Evolutionary conservation across 805 yeast genomes (phyloP).

Genomic region (Ascoidea rubescens): DNA sequence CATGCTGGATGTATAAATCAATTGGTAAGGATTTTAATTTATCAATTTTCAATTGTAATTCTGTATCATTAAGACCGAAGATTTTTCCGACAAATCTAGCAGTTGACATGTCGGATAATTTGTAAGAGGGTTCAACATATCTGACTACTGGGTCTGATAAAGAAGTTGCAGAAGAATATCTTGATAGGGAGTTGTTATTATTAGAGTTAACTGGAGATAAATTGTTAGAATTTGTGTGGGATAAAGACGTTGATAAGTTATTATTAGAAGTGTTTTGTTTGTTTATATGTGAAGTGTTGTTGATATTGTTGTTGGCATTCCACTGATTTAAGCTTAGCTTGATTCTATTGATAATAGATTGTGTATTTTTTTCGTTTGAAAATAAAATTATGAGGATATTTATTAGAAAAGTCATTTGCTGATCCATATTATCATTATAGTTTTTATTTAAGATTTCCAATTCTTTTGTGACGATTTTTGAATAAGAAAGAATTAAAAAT

Average conservation of each 20-base stretch:
- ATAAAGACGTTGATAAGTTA: slow-evolving; percentile 1
- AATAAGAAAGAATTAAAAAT: slow-evolving; percentile 6
- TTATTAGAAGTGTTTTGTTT: slow-evolving; percentile 8
- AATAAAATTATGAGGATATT: slow-evolving; percentile 9
- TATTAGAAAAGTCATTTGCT: slow-evolving; percentile 12
- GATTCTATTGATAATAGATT: neutral
- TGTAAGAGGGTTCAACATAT: slow-evolving; percentile 34
- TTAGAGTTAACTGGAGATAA: neutral
- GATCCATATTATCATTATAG: slow-evolving; percentile 7
- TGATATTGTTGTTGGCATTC: slow-evolving; percentile 21
- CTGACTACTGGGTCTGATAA: slow-evolving; percentile 7
- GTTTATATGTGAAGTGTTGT: slow-evolving; percentile 13
- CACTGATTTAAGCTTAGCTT: slow-evolving; percentile 17
- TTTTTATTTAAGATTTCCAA: no score
- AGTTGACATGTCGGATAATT: slow-evolving; percentile 39
- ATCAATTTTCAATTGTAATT: slow-evolving; percentile 41
- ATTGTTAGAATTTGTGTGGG: neutral
- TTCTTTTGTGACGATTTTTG: neutral
- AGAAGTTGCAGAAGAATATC: neutral
- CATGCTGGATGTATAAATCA: slow-evolving; percentile 20
- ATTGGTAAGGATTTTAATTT: slow-evolving; percentile 25
- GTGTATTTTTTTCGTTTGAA: slow-evolving; percentile 9
- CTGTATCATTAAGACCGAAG: slow-evolving; percentile 32
- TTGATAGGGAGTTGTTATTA: neutral
- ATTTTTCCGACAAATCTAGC: slow-evolving; percentile 31